phyloP scores from a whole-genome alignment of 345 rosid genomes.

The Eucalyptus viminalis region DNA sequence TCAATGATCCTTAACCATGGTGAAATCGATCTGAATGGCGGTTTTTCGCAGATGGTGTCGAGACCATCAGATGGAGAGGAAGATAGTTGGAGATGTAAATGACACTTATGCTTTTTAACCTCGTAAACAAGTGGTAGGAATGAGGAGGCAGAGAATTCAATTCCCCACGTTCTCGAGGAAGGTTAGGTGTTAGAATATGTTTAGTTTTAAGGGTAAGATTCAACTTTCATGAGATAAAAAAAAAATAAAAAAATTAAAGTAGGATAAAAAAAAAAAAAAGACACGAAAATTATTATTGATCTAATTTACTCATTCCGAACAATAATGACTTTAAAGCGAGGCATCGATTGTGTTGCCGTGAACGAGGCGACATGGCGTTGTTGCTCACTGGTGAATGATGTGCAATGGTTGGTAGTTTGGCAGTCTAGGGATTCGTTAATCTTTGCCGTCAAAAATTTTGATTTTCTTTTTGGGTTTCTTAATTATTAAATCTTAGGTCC shows the following conservation, averaged over 20 bases:
- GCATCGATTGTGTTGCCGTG: neutral
- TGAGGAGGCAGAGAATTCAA: accelerated
- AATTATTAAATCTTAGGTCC: neutral
- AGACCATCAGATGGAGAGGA: neutral
- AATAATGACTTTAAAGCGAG: too few relatives aligned
- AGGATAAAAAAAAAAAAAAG: accelerated
- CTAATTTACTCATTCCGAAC: too few relatives aligned
- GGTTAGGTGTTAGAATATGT: accelerated
- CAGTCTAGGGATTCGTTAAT: neutral
- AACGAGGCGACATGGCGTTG: neutral
- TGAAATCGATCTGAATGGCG: neutral
- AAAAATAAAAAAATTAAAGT: too few relatives aligned
- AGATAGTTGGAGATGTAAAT: too few relatives aligned
- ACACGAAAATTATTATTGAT: too few relatives aligned
- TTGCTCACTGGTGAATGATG: neutral
- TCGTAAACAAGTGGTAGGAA: too few relatives aligned
- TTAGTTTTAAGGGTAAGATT: too few relatives aligned
- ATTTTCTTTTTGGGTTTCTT: neutral
- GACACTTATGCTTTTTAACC: too few relatives aligned
- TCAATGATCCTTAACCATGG: too few relatives aligned
- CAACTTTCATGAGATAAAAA: accelerated
- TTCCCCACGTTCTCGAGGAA: accelerated
- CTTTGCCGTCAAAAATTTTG: neutral
- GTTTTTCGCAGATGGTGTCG: accelerated
- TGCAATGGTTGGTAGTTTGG: neutral